A percentile compares a stretch with the other conserved stretches of the same genome.
Conservation (phyloP, 331 rosid species). For the Acacia pycnantha region DNA sequence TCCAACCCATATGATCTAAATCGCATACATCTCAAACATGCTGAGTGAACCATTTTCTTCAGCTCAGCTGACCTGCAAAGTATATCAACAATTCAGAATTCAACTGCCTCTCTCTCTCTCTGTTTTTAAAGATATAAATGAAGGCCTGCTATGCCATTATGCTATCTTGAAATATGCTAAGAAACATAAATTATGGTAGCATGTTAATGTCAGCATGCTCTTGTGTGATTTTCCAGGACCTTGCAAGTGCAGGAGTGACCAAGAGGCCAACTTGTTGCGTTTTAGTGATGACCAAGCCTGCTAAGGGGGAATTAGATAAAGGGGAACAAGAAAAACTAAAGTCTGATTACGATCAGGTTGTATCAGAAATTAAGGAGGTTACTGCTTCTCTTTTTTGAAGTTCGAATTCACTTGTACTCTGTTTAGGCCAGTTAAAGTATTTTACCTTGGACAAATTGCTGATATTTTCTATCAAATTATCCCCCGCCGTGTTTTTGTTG, state of each 20-base stretch:
- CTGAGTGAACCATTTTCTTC: not conserved
- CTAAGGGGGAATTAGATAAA: constrained; percentile 70
- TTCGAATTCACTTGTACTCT: not conserved
- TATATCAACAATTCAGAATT: not conserved
- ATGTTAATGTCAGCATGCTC: not conserved
- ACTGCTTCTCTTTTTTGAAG: constrained; percentile 60
- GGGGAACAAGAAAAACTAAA: constrained; percentile 75
- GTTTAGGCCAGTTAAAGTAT: not conserved
- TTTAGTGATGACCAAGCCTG: constrained; percentile 75
- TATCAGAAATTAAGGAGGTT: constrained; percentile 54
- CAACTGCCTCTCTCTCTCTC: not conserved
- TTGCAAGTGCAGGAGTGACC: constrained; percentile 88
- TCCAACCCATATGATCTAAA: not conserved
- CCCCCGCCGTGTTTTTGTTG: not conserved
- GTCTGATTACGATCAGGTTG: constrained; percentile 67
- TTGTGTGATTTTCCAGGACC: constrained; percentile 56
- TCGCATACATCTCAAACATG: not conserved
- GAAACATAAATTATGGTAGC: not conserved
- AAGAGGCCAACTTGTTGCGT: constrained; percentile 97
- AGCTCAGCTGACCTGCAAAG: not conserved
- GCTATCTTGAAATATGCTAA: not conserved
- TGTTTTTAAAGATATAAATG: not conserved
- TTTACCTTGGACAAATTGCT: constrained; percentile 14
- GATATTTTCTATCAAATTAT: constrained; percentile 8
- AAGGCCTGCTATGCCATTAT: not conserved